phyloP scores from a whole-genome alignment of 2,329 filamentous ascomycete genomes.

The Thielaviopsis punctulata region DNA sequence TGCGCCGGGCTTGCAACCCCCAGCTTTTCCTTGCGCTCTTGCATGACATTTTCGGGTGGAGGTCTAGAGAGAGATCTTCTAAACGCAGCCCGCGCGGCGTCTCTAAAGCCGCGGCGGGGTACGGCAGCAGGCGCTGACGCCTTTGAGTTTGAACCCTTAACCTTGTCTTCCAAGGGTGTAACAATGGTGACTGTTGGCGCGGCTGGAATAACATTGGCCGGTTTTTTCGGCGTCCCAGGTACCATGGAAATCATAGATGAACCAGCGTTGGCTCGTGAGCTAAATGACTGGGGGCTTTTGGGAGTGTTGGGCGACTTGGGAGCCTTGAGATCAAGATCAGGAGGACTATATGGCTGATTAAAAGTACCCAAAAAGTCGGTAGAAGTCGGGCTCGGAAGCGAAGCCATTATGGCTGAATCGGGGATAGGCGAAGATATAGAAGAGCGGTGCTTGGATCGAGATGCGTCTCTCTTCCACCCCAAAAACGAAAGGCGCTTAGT shows the following conservation, averaged over 20 bases:
- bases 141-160: background rate
- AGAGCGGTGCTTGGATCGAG: background rate
- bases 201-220: background rate
- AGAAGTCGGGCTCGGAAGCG: background rate
- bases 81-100: slow-evolving; percentile 8
- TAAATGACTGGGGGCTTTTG: background rate
- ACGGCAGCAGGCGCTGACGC: background rate
- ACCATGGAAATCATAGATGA: background rate
- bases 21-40: background rate
- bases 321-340: background rate
- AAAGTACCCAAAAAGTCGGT: slow-evolving; percentile 1
- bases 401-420: background rate
- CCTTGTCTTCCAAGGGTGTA: background rate
- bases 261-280: background rate
- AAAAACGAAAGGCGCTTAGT: slow-evolving; percentile 8
- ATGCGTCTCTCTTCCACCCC: slow-evolving; percentile 8
- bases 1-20: slow-evolving; percentile 3
- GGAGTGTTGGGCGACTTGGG: background rate
- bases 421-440: background rate
- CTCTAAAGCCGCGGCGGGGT: slow-evolving; percentile 6
- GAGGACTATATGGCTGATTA: background rate
- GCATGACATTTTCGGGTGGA: slow-evolving; percentile 1
- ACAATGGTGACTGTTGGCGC: slow-evolving; percentile 7
- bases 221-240: background rate
- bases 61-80: slow-evolving; percentile 4